phyloP scores from a whole-genome alignment of 2,329 filamentous ascomycete species.

The Huntiella moniliformis region DNA sequence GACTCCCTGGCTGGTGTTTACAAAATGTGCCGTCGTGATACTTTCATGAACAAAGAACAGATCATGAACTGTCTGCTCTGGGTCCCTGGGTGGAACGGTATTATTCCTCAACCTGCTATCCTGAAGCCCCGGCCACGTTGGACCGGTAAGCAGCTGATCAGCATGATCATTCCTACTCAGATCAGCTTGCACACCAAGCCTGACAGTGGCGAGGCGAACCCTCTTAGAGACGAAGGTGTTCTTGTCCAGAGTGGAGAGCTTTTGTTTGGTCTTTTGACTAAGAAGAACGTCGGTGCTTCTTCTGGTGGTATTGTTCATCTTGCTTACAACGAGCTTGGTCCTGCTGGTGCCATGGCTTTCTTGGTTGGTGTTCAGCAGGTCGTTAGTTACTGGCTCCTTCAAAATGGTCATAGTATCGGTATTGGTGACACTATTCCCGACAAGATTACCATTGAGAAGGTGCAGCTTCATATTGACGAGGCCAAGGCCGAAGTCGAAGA shows the following conservation, averaged over 20 bases:
- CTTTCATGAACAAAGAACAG: slow-evolving; percentile 73
- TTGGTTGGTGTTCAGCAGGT: slow-evolving; percentile 91
- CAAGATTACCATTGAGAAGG: slow-evolving; percentile 60
- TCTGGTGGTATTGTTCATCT: slow-evolving; percentile 86
- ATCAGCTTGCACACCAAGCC: slow-evolving; percentile 62
- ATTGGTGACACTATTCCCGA: slow-evolving; percentile 97
- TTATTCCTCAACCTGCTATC: slow-evolving; percentile 86
- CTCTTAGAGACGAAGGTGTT: slow-evolving; percentile 57
- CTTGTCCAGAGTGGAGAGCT: slow-evolving; percentile 75
- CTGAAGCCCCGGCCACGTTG: slow-evolving; percentile 79
- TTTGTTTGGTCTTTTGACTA: slow-evolving; percentile 75
- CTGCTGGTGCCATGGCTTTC: slow-evolving; percentile 74
- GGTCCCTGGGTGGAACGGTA: slow-evolving; percentile 94
- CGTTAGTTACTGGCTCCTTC: slow-evolving; percentile 91
- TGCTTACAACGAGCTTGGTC: slow-evolving; percentile 86
- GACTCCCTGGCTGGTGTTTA: slow-evolving; percentile 92
- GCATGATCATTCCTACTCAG: slow-evolving; percentile 72
- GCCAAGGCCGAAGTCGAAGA: slow-evolving; percentile 66
- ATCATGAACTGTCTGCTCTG: slow-evolving; percentile 96
- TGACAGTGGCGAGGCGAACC: slow-evolving; percentile 36
- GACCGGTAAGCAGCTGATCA: slow-evolving; percentile 97
- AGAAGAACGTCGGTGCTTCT: slow-evolving; percentile 84
- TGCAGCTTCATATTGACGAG: slow-evolving; percentile 61
- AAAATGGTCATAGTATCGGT: slow-evolving; percentile 93
- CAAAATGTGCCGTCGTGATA: slow-evolving; percentile 86